These are phyloP conservation scores for Kwoniella botswanensis DNA, from an alignment of 768 basidiomycete species.

Conservation along the genomic window DNA sequence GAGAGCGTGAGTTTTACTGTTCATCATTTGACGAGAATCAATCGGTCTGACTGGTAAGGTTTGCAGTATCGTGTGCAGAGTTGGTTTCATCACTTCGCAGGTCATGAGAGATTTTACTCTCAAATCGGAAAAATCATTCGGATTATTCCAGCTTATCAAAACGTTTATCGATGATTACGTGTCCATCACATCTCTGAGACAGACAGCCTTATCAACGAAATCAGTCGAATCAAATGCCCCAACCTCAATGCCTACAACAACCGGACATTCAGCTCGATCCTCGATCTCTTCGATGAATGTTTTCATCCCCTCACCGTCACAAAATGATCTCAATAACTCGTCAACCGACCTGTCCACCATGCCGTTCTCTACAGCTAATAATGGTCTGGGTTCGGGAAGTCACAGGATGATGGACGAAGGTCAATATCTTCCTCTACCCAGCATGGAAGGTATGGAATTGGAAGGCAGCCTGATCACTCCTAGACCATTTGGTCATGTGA, in stretches of 20 bases:
- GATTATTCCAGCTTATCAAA: conserved; percentile 51
- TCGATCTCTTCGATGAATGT: conserved; percentile 15
- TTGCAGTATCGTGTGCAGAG: conserved; percentile 21
- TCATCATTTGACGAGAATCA: not conserved
- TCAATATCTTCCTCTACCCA: conserved; percentile 21
- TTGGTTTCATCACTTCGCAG: conserved; percentile 47
- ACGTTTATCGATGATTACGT: conserved; percentile 53
- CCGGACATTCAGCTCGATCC: conserved; percentile 2
- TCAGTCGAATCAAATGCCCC: conserved; percentile 8
- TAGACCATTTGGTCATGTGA: conserved; percentile 2
- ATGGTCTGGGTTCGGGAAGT: not conserved
- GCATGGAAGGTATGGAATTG: not conserved
- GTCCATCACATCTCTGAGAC: conserved; percentile 34
- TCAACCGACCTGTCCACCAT: conserved; percentile 16
- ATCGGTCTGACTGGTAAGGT: not conserved
- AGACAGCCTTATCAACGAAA: conserved; percentile 25
- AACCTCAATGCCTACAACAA: not conserved
- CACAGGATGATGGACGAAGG: conserved; percentile 6
- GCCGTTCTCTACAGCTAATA: conserved; percentile 3
- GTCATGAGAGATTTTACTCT: conserved; percentile 48
- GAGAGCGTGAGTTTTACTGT: conserved; percentile 21
- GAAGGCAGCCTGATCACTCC: conserved; percentile 20
- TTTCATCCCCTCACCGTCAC: conserved; percentile 13
- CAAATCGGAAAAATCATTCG: conserved; percentile 43
- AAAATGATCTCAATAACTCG: not conserved